Base-by-base conservation (phyloP, 176 grass and related monocot genomes). In the Phragmites australis region DNA sequence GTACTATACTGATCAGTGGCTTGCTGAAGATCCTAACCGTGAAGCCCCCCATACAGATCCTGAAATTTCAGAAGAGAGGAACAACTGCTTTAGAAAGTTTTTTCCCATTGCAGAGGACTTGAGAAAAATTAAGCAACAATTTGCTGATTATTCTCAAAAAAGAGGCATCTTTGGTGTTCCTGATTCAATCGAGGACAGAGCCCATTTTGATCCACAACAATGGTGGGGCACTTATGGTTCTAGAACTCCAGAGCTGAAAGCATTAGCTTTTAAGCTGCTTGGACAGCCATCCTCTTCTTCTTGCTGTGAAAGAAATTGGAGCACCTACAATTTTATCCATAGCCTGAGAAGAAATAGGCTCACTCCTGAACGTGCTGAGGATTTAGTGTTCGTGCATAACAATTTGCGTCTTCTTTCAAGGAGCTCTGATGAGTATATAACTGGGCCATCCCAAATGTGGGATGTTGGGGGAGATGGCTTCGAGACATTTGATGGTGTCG, bases 11-110 rank as follows among this genome's bases (percentile, higher is more conserved):
- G 14, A 21, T 3, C 8, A 42, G 0, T 87, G 49, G 70, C 6
- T 57, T 25, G 0, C 29, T 37, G 40, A 79, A 45, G 22, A 2
- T 40, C 41, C 31, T 19, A 65, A 44, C 52, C 29, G 2, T 26
- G 66, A 30, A 55, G 6, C 32, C 9, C 46, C 19, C 13, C 30
- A 86, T 51, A n/a, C 19, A 25, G 78, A 87, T 43, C 2, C 1
- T 39, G 70, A 87, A 19, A 22, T 75, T 49, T 68, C 48, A 25
- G 43, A 74, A 12, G 26, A 56, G 30, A 58, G 70, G 56, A 82
- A 82, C 40, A 60, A 81, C 31, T 86, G 55, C 9, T 46, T 74
- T 21, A 37, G 34, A 37, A 68, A 22, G 32, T 22, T 56, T 18
- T 81, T 61, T 60, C 9, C 58, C 47, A 75, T 45, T 76, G 2